Evolutionary conservation across 495 filamentous ascomycete genomes (phyloP), one percentile per base, ranked within the genome.

Genomic region (Trichocladium antarcticum): DNA sequence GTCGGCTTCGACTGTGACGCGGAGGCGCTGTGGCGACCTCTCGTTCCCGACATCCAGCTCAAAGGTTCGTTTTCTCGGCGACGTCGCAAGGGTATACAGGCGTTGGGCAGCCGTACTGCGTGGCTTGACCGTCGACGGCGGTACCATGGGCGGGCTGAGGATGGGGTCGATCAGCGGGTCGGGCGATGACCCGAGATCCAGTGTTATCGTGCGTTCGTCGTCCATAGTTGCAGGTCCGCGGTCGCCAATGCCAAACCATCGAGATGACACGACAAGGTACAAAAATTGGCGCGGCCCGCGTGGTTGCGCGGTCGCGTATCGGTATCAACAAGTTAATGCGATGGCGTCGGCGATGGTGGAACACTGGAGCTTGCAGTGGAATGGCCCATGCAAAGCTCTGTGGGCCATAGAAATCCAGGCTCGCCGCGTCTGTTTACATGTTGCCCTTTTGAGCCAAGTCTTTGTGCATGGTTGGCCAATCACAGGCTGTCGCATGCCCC

Each of bases 1-100:
- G 11, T 69, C 73, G 2, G 74, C 70, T 53, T 78, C 71, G 37
- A 78, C 72, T 0, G 75, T 77, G 35, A 77, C 74, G 39, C 63
- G 61, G 24, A 78, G 62, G 53, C 69, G 73, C 52, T 75, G 72
- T 6, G 74, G 72, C 35, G 74, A 71, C 32, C 59, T 48, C 7
- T 64, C 56, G 37, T 74, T 57, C 11, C 74, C 75, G 15, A 75
- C 69, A 32, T 78, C 73, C 36, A 77, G 63, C 59, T 75, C 66
- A 42, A 77, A 76, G 12, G 64, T 76, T 51, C 69, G 72, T 56
- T 75, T 76, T 17, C 66, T 66, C 31, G 75, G 74, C 11, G 75
- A 75, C 29, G 55, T 61, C 29, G 58, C 49, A 42, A 51, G 37
- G 9, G 61, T 59, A 53, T 56, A 27, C 43, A 58, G 53, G 28